Evolutionary conservation across 768 basidiomycete genomes (phyloP).

Genomic region (Russula sp.): DNA sequence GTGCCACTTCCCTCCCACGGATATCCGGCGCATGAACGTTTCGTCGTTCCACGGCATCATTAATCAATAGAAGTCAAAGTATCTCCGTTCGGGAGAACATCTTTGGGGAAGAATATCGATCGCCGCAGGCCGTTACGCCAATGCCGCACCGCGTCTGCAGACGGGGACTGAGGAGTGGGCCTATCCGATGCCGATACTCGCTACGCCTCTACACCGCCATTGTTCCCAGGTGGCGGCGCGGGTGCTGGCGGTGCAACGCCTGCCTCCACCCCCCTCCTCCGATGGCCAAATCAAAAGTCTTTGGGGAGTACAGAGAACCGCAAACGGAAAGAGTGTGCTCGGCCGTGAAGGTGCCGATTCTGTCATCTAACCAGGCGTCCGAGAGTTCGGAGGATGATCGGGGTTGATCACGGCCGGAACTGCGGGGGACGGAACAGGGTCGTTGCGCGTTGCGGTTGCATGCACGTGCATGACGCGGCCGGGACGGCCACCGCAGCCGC

Average conservation of each 20-base stretch:
- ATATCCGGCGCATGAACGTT: too few relatives aligned
- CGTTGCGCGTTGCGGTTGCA: too few relatives aligned
- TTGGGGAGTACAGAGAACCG: conserved; percentile 31
- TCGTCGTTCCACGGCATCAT: too few relatives aligned
- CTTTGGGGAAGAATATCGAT: too few relatives aligned
- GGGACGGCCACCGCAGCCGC: too few relatives aligned
- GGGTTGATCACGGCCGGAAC: conserved; percentile 25
- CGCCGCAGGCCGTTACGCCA: too few relatives aligned
- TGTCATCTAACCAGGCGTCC: conserved; percentile 15
- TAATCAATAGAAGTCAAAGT: too few relatives aligned
- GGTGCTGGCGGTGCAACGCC: too few relatives aligned
- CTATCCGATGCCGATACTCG: conserved; percentile 49
- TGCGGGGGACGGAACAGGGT: too few relatives aligned
- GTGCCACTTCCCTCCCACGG: too few relatives aligned
- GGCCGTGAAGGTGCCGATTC: conserved; percentile 14
- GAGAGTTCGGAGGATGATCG: conserved; percentile 5
- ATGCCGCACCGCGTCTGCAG: conserved; percentile 31
- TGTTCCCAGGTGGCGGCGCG: background rate
- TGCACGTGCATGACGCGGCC: too few relatives aligned
- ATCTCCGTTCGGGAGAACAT: too few relatives aligned
- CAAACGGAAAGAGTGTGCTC: conserved; percentile 33
- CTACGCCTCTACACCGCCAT: conserved; percentile 6
- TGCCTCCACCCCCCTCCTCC: conserved; percentile 7
- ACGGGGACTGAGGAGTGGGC: conserved; percentile 53
- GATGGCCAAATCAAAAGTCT: conserved; percentile 22